These are phyloP conservation scores for Termitomyces sp. DNA, from an alignment of 768 basidiomycete species.

Conservation along the genomic window DNA sequence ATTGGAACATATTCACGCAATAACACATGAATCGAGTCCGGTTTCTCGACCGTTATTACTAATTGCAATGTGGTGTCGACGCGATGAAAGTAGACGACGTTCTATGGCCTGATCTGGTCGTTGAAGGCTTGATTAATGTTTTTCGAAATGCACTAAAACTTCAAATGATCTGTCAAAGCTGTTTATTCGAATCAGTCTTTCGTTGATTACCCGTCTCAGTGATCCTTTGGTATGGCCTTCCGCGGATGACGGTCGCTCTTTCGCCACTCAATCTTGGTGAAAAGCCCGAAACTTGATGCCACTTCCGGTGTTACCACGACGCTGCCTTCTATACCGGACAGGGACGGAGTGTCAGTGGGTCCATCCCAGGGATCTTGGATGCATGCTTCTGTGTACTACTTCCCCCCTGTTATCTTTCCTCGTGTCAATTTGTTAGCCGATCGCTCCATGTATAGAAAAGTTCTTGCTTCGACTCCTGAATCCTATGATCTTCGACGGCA, in stretches of 20 bases:
- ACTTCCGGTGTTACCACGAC: slow-evolving; percentile 22
- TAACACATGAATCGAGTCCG: background rate
- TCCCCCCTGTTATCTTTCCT: background rate
- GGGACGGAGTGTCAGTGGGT: slow-evolving; percentile 33
- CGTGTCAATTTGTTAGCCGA: background rate
- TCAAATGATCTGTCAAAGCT: slow-evolving; percentile 5
- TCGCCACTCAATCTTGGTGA: slow-evolving; percentile 28
- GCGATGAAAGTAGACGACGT: background rate
- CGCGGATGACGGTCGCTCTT: slow-evolving; percentile 23
- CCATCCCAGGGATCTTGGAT: slow-evolving; percentile 3
- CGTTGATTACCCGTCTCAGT: too few species aligned
- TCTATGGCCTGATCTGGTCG: background rate
- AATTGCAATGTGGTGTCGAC: slow-evolving; percentile 3
- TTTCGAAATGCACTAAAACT: too few species aligned
- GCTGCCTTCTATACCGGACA: slow-evolving; percentile 46
- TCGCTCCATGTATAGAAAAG: background rate
- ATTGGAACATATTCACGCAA: too few species aligned
- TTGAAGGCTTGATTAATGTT: too few species aligned
- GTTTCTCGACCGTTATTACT: too few species aligned
- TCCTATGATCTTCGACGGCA: background rate
- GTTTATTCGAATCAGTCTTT: background rate
- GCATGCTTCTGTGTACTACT: background rate
- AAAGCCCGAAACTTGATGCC: slow-evolving; percentile 19
- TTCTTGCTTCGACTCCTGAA: background rate
- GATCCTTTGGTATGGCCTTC: background rate